These are phyloP conservation scores for Trichosanthes truncata DNA, from an alignment of 306 rosid genomes.

Conservation along the genomic window DNA sequence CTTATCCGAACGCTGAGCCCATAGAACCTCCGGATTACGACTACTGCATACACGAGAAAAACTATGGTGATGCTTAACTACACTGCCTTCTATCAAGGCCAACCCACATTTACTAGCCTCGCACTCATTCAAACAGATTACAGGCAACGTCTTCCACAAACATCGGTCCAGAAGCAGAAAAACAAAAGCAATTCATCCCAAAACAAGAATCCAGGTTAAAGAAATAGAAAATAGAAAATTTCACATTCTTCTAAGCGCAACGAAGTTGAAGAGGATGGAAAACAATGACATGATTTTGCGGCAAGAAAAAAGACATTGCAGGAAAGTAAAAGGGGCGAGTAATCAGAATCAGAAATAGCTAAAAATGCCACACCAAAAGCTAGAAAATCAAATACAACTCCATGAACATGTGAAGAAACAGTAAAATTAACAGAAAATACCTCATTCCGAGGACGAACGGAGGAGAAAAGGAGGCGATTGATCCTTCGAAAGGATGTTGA, in stretches of 20 bases:
- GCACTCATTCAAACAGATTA: background rate
- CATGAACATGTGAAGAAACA: background rate
- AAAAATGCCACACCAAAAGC: background rate
- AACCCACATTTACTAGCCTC: background rate
- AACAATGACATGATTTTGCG: background rate
- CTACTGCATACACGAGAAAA: conserved; percentile 31
- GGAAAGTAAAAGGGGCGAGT: background rate
- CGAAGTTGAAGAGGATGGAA: background rate
- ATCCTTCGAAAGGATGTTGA: background rate
- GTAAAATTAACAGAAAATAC: background rate
- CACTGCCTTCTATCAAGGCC: background rate
- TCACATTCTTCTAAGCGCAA: background rate
- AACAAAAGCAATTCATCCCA: background rate
- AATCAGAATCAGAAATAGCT: background rate
- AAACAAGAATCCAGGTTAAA: background rate
- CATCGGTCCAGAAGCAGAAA: background rate
- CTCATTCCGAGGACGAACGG: background rate
- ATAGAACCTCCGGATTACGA: conserved; percentile 83
- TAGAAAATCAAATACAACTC: background rate
- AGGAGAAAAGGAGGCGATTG: background rate
- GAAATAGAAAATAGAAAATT: background rate
- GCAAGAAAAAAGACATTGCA: background rate
- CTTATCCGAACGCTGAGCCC: conserved; percentile 91
- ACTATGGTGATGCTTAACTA: background rate
- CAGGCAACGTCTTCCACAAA: background rate